These are phyloP conservation scores for Microdochium nivale DNA, from an alignment of 2,329 filamentous ascomycete species.

Conservation along the genomic window DNA sequence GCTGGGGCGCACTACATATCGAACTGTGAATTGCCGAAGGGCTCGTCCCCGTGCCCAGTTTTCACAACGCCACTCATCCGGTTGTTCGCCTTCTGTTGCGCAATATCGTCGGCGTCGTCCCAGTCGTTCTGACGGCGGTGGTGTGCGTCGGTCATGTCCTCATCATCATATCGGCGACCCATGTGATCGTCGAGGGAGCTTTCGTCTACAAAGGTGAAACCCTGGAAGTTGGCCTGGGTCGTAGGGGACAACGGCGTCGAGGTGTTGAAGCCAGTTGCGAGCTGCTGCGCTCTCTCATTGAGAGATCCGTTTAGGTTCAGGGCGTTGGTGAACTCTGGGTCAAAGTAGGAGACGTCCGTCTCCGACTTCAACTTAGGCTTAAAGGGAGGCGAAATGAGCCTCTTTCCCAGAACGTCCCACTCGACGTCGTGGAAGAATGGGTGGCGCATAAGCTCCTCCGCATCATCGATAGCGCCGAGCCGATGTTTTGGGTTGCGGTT, in stretches of 20 bases:
- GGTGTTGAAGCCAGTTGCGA: slow-evolving; percentile 77
- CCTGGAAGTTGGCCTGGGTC: slow-evolving; percentile 96
- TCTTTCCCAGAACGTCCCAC: slow-evolving; percentile 81
- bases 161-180: slow-evolving; percentile 41
- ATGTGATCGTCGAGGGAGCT: slow-evolving; percentile 87
- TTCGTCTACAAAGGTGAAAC: slow-evolving; percentile 98
- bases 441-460: slow-evolving; percentile 87
- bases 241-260: slow-evolving; percentile 91
- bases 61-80: slow-evolving; percentile 58
- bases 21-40: slow-evolving; percentile 55
- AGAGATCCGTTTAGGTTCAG: slow-evolving; percentile 79
- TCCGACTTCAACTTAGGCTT: slow-evolving; percentile 96
- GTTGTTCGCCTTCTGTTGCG: slow-evolving; percentile 34
- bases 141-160: slow-evolving; percentile 51
- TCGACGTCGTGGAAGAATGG: slow-evolving; percentile 92
- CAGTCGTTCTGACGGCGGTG: slow-evolving; percentile 53
- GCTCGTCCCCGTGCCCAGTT: slow-evolving; percentile 49
- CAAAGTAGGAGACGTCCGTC: slow-evolving; percentile 95
- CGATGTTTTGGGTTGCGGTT: slow-evolving; percentile 97
- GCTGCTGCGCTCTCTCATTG: slow-evolving; percentile 80
- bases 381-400: slow-evolving; percentile 91
- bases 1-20: slow-evolving; percentile 40
- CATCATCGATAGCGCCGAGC: slow-evolving; percentile 82
- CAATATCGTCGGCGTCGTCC: slow-evolving; percentile 35
- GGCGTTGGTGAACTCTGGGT: slow-evolving; percentile 96